Base-by-base conservation (phyloP, 768 basidiomycete species). In the Pleurotus ostreatus region DNA sequence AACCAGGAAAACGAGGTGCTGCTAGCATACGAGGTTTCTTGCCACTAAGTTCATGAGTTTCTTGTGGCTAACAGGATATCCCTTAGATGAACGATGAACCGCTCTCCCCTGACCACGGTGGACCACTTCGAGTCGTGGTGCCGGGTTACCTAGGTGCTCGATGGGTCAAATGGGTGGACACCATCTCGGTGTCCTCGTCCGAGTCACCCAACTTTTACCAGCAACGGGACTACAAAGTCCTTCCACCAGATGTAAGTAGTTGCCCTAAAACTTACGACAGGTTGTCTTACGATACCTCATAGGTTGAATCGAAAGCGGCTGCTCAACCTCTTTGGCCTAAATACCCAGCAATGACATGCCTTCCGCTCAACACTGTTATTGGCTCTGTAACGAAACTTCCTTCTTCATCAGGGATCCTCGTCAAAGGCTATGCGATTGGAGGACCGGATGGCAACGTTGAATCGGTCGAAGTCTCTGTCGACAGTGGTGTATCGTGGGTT, bases 91-190 rank as follows among this genome's bases (percentile, higher is more conserved):
- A 89, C 55, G 79, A 74, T 26, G 78, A 81, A 56, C 71, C 77
- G 0, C 69, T 88, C 15, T 74, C 78, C 12, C 70, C 85, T 1
- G 81, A 83, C 55, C 85, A 84, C 46, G 87, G 87, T 1, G 85
- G 78, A 4, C 86, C 86, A 3, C 61, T 89, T 22, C 82, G 87
- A n/a, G 68, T 85, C 6, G 79, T 88, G 40, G 83, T 83, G 1
- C 88, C 88, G 0, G 87, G 88, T 2, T 80, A 77, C 61, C 73
- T 81, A 13, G 87, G 87, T 5, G 87, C 84, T 26, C 80, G 87
- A 9, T 87, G 86, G 84, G 85, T 88, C 6, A 88, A 89, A 72
- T 89, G 88, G 87, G 72, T 87, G 0, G 83, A 86, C 61, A 80
- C 73, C 0, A 82, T 88, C 61, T 69, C 74, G 23, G 63, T 88